phyloP scores from a whole-genome alignment of 164 flowering plant genomes.

The Nelumbo lutea region DNA sequence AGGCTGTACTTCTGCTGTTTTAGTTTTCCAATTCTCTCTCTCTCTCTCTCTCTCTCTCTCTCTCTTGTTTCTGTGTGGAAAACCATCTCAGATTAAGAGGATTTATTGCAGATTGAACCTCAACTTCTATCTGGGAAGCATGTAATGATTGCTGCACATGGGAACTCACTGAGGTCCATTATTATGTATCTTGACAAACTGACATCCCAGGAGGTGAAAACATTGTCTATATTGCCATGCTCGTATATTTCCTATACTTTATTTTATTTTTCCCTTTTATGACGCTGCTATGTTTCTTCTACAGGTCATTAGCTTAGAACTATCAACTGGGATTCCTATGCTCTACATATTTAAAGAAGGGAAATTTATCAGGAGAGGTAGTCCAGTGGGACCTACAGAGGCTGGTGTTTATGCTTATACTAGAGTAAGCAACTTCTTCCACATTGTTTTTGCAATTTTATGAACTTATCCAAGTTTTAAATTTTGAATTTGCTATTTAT shows the following conservation, averaged over 20 bases:
- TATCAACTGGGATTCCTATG: slow-evolving; percentile 95
- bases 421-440: slow-evolving; percentile 46
- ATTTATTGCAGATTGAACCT: slow-evolving; percentile 72
- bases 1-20: too few relatives aligned
- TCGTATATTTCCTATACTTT: neutral
- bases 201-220: slow-evolving; percentile 84
- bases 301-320: slow-evolving; percentile 90
- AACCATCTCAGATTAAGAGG: slow-evolving; percentile 18
- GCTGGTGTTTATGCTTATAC: slow-evolving; percentile 99
- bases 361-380: slow-evolving; percentile 84
- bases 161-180: slow-evolving; percentile 94
- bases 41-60: too few relatives aligned
- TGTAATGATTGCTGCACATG: slow-evolving; percentile 98
- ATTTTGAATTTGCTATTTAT: neutral
- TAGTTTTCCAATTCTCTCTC: too few relatives aligned
- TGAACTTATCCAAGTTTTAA: neutral
- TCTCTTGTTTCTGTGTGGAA: too few relatives aligned
- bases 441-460: neutral
- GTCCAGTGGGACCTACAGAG: slow-evolving; percentile 86
- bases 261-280: neutral
- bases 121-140: slow-evolving; percentile 75
- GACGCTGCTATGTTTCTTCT: neutral
- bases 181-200: slow-evolving; percentile 97
- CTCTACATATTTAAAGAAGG: slow-evolving; percentile 94
- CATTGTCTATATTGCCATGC: neutral